phyloP scores from a whole-genome alignment of 768 basidiomycete genomes.

The Coprinopsis sp. region DNA sequence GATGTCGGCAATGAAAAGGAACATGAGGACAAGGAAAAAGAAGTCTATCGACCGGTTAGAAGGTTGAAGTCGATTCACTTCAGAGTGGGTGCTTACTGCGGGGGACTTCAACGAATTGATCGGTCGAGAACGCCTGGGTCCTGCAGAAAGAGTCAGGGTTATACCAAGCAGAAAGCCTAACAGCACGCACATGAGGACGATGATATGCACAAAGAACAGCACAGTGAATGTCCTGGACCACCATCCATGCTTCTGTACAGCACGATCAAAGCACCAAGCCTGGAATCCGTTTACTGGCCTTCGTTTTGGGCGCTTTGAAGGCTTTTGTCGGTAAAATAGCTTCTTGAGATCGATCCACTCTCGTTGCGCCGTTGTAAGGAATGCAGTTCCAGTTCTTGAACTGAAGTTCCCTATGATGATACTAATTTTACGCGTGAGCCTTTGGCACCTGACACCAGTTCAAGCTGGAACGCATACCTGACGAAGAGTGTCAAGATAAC shows the following conservation, averaged over 20 bases:
- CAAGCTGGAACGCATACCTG: slow-evolving; percentile 50
- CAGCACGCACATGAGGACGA: slow-evolving; percentile 68
- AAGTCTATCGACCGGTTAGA: slow-evolving; percentile 41
- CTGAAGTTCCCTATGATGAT: slow-evolving; percentile 96
- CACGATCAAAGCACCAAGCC: slow-evolving; percentile 89
- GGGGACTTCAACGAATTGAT: slow-evolving; percentile 43
- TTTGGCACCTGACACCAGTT: background rate
- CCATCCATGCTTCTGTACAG: slow-evolving; percentile 88
- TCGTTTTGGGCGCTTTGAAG: slow-evolving; percentile 72
- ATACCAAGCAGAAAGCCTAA: background rate
- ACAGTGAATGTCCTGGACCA: slow-evolving; percentile 81
- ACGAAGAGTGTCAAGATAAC: slow-evolving; percentile 89
- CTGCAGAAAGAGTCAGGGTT: slow-evolving; percentile 32
- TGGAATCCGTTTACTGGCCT: slow-evolving; percentile 53
- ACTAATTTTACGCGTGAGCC: slow-evolving; percentile 38
- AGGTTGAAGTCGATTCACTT: background rate
- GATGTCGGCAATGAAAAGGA: slow-evolving; percentile 75
- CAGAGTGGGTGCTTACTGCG: slow-evolving; percentile 45
- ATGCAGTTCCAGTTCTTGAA: slow-evolving; percentile 78
- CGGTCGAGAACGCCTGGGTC: slow-evolving; percentile 71
- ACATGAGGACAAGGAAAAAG: slow-evolving; percentile 71
- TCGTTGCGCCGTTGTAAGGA: slow-evolving; percentile 79
- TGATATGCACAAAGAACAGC: slow-evolving; percentile 76
- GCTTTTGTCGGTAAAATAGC: slow-evolving; percentile 79
- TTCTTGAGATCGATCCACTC: slow-evolving; percentile 95